Conservation (phyloP, 1,284 basidiomycete species). For the Inonotus hispidus region DNA sequence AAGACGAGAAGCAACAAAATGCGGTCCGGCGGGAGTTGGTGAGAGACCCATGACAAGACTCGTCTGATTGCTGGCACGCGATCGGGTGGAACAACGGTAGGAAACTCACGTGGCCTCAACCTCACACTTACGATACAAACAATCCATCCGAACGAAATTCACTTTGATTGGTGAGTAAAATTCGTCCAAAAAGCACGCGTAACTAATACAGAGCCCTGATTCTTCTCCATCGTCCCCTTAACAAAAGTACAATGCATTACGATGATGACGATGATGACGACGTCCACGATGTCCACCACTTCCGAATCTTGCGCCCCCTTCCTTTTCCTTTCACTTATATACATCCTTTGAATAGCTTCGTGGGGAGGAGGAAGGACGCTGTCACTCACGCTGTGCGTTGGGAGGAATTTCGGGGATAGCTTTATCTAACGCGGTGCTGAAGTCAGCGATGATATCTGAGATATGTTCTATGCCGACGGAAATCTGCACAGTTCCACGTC, state of each 20-base stretch:
- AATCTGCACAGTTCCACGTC: slow-evolving; percentile 31
- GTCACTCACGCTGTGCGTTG: neutral
- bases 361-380: neutral
- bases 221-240: neutral
- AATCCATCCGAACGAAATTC: neutral
- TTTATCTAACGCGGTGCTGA: slow-evolving; percentile 51
- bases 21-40: neutral
- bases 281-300: too few species aligned
- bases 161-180: neutral
- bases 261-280: too few species aligned
- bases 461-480: slow-evolving; percentile 84
- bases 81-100: too few species aligned
- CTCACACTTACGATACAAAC: neutral
- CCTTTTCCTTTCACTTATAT: neutral
- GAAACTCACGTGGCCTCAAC: too few species aligned
- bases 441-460: slow-evolving; percentile 82
- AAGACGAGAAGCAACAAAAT: neutral
- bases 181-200: neutral
- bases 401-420: neutral
- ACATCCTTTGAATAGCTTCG: neutral
- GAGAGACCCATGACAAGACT: too few species aligned
- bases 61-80: too few species aligned
- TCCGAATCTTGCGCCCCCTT: neutral
- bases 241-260: neutral
- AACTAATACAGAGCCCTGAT: neutral